Conservation (phyloP, 495 filamentous ascomycete genomes). For the Neurospora sp. region DNA sequence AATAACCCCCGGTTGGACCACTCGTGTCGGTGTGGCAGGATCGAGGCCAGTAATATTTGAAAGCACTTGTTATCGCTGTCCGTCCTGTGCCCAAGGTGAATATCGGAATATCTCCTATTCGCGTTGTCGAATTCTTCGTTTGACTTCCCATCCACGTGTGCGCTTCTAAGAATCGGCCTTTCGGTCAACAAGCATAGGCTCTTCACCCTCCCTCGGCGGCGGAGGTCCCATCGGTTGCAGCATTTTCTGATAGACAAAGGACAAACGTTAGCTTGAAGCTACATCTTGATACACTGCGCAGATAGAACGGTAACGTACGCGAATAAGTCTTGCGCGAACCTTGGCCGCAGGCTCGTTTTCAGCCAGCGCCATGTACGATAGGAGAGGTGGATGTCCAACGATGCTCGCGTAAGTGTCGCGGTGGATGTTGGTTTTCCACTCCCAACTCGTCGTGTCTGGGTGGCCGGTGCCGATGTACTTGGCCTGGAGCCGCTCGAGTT, state of each 20-base stretch:
- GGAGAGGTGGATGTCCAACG: conserved; percentile 78
- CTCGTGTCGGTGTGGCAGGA: background rate
- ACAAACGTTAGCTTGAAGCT: background rate
- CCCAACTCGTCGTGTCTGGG: conserved; percentile 91
- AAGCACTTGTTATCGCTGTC: background rate
- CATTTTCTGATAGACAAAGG: conserved; percentile 53
- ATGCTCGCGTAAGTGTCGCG: conserved; percentile 76
- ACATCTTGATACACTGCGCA: background rate
- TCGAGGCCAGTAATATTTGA: background rate
- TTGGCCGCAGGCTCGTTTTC: conserved; percentile 73
- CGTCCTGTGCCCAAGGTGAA: background rate
- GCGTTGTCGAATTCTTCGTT: background rate
- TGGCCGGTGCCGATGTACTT: conserved; percentile 96
- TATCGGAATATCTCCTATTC: background rate
- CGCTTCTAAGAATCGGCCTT: background rate
- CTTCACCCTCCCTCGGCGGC: conserved; percentile 51
- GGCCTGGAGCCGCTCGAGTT: conserved; percentile 90
- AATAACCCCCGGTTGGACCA: background rate
- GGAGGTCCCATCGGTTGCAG: conserved; percentile 81
- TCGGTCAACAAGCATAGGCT: conserved; percentile 7
- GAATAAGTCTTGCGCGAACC: conserved; percentile 65
- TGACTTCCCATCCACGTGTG: background rate
- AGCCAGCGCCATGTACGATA: conserved; percentile 83
- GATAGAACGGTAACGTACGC: conserved; percentile 31
- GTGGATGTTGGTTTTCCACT: conserved; percentile 89